Evolutionary conservation across 345 rosid genomes (phyloP), one percentile per base, ranked within the genome.

Genomic region (Nephelium lappaceum): DNA sequence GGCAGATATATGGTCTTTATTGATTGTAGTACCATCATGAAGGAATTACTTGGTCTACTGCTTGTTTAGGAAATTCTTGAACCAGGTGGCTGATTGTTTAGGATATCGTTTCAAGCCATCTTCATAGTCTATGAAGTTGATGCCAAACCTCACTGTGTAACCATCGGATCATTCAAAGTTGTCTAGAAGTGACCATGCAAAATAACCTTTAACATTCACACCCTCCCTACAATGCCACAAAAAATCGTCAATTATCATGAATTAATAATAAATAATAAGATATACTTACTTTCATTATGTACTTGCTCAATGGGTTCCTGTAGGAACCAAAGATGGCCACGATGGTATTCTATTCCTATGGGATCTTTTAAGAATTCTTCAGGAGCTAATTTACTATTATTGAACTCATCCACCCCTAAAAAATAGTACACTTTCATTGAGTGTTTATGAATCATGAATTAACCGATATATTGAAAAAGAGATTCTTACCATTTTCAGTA

Each of bases 401-500:
- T 71, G 6, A 60, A 47, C 19, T 67, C 74, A 15, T 38, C 80
- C 39, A 31, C 14, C 51, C 62, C 41, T 0, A 38, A 63, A n/a
- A 14, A 21, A 5, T 60, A 55, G 0, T 23, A 11, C 23, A 4
- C 1, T 2, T 19, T 67, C 19, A 31, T 41, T 73, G 67, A 38
- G 2, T 0, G n/a, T 31, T 62, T 16, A 11, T 0, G 11, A 12
- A 25, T n/a, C 16, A 25, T 6, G 11, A 18, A 60, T n/a, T 2
- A 62, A 45, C 8, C 15, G 45, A 36, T 10, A 45, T 3, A n/a
- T 7, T 21, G 14, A 36, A 6, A 14, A 3, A 41, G 8, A 41
- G 12, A 14, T 11, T 5, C 57, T 79, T 81, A 90, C 93, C 93
- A 63, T 86, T 90, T 69, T 88, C 93, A 88, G 89, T 11, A 76